Evolutionary conservation across 129 eudicot genomes (phyloP), one percentile per base, ranked within the genome.

Genomic region (Ambrosia trifida): DNA sequence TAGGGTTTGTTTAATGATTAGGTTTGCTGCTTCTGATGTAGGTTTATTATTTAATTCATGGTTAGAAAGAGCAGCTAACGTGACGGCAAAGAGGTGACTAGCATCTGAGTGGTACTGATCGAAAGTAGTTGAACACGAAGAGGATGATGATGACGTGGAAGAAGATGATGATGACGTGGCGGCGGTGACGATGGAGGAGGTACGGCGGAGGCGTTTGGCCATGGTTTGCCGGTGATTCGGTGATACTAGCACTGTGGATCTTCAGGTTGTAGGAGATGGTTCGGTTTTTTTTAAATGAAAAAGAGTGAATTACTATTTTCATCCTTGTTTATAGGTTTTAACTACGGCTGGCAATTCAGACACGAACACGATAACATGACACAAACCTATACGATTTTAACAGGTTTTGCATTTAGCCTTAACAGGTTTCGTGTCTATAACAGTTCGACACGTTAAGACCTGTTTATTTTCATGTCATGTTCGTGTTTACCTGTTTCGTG

Each of bases 41-140:
- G 73, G 75, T 46, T 54, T 36, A 59, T 20, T 5, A 59, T 14
- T 4, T 28, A 16, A 20, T 45, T 72, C 63, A 60, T 44, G 72
- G 11, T 72, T 69, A 18, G 73, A 80, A 72, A 82, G 33, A 56
- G 89, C 63, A 33, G 95, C 85, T 28, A 87, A 38, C 67, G 83
- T 77, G n/a, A 82, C 33, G 30, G 75, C 84, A 64, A 85, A 87
- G 11, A 84, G 70, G 56, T n/a, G 57, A 11, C 73, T 35, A 24
- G 79, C 31, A 52, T 72, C 33, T 7, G 73, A 50, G 51, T 73
- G 19, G 47, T 54, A 50, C 45, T 73, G 19, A 38, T 54, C 45
- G 6, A 41, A 5, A 56, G 59, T 45, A 18, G 16, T 10, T 31
- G 73, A 24, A 18, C 49, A 62, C 10, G 75, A 66, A 9, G 62